Base-by-base conservation (phyloP, 176 grass and related monocot genomes). In the Pontederia paniculata region DNA sequence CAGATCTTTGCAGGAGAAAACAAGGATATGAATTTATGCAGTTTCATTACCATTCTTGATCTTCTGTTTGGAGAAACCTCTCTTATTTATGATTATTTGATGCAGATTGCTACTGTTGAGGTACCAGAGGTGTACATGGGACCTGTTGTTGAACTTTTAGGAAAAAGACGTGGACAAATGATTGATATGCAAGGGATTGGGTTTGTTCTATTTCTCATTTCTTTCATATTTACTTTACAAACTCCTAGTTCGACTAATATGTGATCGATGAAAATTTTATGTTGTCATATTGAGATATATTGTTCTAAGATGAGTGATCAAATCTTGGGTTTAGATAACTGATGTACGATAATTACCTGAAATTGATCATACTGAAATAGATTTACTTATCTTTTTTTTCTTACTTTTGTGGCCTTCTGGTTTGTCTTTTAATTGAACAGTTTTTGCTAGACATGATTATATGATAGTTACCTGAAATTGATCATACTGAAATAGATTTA, bases 21-120 rank as follows among this genome's bases (percentile, higher is more conserved):
- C 9, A 52, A 21, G n/a, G 45, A 72, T 47, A 16, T 16, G 4
- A 17, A 21, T 8, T 21, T 48, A 47, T 15, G 14, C 47, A 56
- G 17, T 18, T 16, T 42, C 50, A 37, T 37, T 37, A 6, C 5
- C 28, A 6, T 37, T 37, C 31, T 75, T 67, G 18, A 44, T 58
- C 28, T 31, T 70, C n/a, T 70, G 57, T 20, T 51, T 41, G 73
- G 47, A 67, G 56, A 53, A 50, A 31, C 66, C 57, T 52, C 62
- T 68, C 9, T 60, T 66, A n/a, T 75, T 63, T 28, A 11, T 67
- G 77, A 64, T 23, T 48, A 41, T 75, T 67, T 62, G 16, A 10
- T 83, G 28, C 73, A 97, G 91, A 88, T 97, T 68, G 91, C 91
- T 74, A 88, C 80, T 56, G 86, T 97, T 54, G 91, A 97, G 72